Conservation (phyloP, 257 asterid species). For the Coffea canephora region DNA sequence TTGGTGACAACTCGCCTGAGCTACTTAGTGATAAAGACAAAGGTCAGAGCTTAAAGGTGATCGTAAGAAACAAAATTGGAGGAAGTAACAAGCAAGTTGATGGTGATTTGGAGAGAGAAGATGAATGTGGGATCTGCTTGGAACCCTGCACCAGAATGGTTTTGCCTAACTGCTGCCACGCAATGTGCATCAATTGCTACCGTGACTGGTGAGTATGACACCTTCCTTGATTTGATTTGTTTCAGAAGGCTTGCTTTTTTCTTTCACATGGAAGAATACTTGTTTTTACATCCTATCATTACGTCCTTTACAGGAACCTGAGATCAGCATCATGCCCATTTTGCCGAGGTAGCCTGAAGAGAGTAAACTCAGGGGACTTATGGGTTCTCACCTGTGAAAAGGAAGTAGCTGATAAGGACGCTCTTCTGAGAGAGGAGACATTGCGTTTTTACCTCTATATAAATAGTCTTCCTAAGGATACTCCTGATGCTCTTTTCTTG, state of each 20-base stretch:
- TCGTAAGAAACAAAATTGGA: slow-evolving; percentile 39
- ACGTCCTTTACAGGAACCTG: slow-evolving; percentile 50
- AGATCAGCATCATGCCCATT: slow-evolving; percentile 89
- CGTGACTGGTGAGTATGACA: slow-evolving; percentile 78
- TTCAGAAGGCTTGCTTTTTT: slow-evolving; percentile 27
- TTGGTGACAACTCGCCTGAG: slow-evolving; percentile 56
- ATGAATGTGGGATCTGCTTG: slow-evolving; percentile 83
- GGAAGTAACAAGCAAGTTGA: slow-evolving; percentile 26
- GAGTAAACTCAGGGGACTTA: slow-evolving; percentile 70
- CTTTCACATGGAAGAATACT: slow-evolving; percentile 21
- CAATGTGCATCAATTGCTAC: slow-evolving; percentile 89
- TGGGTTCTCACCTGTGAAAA: slow-evolving; percentile 80
- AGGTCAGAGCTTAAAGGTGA: slow-evolving; percentile 23
- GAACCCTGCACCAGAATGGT: slow-evolving; percentile 86
- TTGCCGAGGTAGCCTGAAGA: slow-evolving; percentile 74
- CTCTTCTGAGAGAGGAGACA: slow-evolving; percentile 59
- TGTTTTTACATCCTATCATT: background rate
- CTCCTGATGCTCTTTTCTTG: slow-evolving; percentile 71
- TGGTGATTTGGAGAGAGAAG: slow-evolving; percentile 58
- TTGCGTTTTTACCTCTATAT: slow-evolving; percentile 65
- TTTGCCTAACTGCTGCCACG: slow-evolving; percentile 81
- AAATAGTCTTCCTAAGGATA: slow-evolving; percentile 67
- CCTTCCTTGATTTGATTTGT: background rate
- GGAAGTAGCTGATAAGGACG: slow-evolving; percentile 61
- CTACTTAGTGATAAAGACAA: slow-evolving; percentile 25